Evolutionary conservation across 352 stramenopile species (phyloP).

Genomic region (Phytophthora syringae): DNA sequence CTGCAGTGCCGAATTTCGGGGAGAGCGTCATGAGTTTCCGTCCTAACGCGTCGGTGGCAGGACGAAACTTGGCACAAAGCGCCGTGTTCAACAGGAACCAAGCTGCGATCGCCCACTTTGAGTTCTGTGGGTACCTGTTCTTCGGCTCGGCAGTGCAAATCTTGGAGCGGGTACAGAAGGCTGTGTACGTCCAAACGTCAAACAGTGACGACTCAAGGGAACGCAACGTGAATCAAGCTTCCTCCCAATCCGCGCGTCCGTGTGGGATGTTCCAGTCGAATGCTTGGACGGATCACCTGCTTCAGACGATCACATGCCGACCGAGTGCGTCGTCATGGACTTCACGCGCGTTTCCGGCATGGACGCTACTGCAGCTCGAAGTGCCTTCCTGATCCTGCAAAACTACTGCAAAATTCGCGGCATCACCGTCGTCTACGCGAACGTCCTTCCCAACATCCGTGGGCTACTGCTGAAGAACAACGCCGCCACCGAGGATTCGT

Average conservation of each 20-base stretch:
- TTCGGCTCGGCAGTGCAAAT: slow-evolving; percentile 81
- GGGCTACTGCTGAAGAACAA: slow-evolving; percentile 68
- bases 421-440: slow-evolving; percentile 67
- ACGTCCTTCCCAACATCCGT: slow-evolving; percentile 61
- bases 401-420: slow-evolving; percentile 70
- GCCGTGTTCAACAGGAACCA: slow-evolving; percentile 58
- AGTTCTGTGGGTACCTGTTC: slow-evolving; percentile 84
- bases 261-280: slow-evolving; percentile 54
- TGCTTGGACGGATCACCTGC: slow-evolving; percentile 64
- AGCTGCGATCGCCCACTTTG: slow-evolving; percentile 67
- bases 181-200: slow-evolving; percentile 44
- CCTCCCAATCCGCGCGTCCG: slow-evolving; percentile 44
- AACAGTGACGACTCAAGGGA: slow-evolving; percentile 19
- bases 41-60: slow-evolving; percentile 32
- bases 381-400: slow-evolving; percentile 78
- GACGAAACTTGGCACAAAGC: slow-evolving; percentile 48
- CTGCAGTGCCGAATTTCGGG: slow-evolving; percentile 47
- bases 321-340: slow-evolving; percentile 83
- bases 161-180: slow-evolving; percentile 71
- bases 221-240: slow-evolving; percentile 36
- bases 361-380: slow-evolving; percentile 78
- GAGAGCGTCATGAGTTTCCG: slow-evolving; percentile 25
- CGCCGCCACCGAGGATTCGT: slow-evolving; percentile 52
- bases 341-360: slow-evolving; percentile 86
- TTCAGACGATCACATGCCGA: slow-evolving; percentile 45